phyloP scores from a whole-genome alignment of 306 rosid species.

The Benincasa hispida region DNA sequence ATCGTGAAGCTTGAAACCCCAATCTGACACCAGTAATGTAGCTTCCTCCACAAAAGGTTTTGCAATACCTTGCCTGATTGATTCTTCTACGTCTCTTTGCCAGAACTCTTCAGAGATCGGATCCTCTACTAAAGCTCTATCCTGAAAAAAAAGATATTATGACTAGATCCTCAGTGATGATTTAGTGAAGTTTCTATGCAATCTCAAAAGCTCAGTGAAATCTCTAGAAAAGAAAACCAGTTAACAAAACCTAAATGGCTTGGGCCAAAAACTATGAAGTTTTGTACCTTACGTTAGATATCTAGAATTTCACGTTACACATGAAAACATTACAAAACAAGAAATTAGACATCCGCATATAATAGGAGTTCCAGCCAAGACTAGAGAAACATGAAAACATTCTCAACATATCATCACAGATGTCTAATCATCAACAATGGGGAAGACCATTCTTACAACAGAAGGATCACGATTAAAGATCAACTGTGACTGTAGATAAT shows the following conservation, averaged over 20 bases:
- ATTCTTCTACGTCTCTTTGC: slow-evolving; percentile 98
- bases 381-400: not conserved
- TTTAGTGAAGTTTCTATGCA: not conserved
- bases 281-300: not conserved
- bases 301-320: not conserved
- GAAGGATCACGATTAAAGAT: not conserved
- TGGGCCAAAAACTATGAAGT: not conserved
- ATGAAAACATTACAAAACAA: not conserved
- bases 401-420: not conserved
- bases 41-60: slow-evolving; percentile 89
- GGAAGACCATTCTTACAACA: not conserved
- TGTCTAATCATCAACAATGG: not conserved
- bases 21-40: slow-evolving; percentile 68
- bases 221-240: not conserved
- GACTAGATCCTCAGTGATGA: not conserved
- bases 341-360: not conserved
- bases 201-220: not conserved
- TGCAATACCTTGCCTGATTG: slow-evolving; percentile 64
- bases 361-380: not conserved
- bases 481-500: not conserved
- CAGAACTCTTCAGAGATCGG: slow-evolving; percentile 91
- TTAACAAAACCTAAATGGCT: not conserved
- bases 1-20: slow-evolving; percentile 94
- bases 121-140: slow-evolving; percentile 81
- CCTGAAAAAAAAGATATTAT: slow-evolving; percentile 28